A percentile compares a stretch with the other conserved stretches of the same genome.
Conservation (phyloP, 2,329 filamentous ascomycete genomes). For the Esteya vermicola region DNA sequence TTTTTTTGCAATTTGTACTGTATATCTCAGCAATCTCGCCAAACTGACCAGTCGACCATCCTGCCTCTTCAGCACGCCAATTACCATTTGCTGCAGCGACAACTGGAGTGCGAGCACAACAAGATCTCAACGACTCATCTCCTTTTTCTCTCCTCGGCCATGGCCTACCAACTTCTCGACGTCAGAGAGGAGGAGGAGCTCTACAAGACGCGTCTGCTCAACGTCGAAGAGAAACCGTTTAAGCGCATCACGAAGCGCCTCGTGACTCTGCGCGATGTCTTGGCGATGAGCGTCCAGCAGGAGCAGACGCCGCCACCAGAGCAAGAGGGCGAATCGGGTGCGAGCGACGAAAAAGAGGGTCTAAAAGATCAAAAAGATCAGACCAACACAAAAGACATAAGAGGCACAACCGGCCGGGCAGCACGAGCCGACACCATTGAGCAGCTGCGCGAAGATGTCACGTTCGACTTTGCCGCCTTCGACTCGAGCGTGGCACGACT, state of each 20-base stretch:
- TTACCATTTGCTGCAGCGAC: no score
- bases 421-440: no score
- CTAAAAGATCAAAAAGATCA: no score
- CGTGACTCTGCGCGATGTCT: constrained; percentile 50
- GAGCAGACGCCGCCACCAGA: constrained; percentile 57
- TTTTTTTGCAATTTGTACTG: no score
- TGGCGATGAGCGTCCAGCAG: constrained; percentile 34
- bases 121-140: no score
- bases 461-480: constrained; percentile 78
- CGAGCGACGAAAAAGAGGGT: constrained; percentile 6
- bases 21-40: not conserved
- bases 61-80: no score
- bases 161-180: constrained; percentile 51
- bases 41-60: no score
- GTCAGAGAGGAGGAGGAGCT: constrained; percentile 69
- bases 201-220: constrained; percentile 74
- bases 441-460: constrained; percentile 69
- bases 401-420: no score
- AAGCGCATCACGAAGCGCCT: constrained; percentile 77
- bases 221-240: constrained; percentile 86
- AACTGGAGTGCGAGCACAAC: no score
- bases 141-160: no score
- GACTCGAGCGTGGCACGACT: constrained; percentile 77
- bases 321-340: not conserved
- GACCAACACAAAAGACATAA: no score